A percentile compares a stretch with the other conserved stretches of the same genome.
Evolutionary conservation across 139 green algal species (phyloP).

Genomic region (Micractinium conductrix): DNA sequence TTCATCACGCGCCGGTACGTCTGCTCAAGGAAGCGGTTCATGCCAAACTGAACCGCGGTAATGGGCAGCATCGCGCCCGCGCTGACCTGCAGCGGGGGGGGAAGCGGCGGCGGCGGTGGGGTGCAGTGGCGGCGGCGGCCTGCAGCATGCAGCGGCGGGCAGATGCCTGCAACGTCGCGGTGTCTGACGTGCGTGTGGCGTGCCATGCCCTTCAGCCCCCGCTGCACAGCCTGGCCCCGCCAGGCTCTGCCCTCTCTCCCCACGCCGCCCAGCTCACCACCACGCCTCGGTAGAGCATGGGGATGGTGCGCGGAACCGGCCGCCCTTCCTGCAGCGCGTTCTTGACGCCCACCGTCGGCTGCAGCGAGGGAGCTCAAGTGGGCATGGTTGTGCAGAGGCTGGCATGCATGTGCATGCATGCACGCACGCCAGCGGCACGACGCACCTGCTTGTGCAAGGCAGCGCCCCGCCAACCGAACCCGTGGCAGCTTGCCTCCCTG

Average conservation of each 20-base stretch:
- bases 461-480: neutral
- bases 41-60: slow-evolving; percentile 89
- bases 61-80: slow-evolving; percentile 88
- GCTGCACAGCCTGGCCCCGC: no score
- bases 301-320: slow-evolving; percentile 66
- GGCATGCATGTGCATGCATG: neutral
- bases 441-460: neutral
- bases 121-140: no score
- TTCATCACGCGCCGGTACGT: slow-evolving; percentile 10
- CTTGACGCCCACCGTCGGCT: slow-evolving; percentile 90
- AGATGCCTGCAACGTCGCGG: no score
- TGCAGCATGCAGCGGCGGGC: neutral
- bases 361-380: neutral
- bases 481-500: neutral
- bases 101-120: neutral
- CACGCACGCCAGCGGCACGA: neutral
- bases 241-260: neutral
- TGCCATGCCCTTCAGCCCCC: no score
- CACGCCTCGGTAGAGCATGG: slow-evolving; percentile 84
- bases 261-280: slow-evolving; percentile 49
- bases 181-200: no score
- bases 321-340: slow-evolving; percentile 87
- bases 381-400: neutral
- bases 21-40: slow-evolving; percentile 67
- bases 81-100: slow-evolving; percentile 73